These are phyloP conservation scores for Pseudogymnoascus sp. DNA, from an alignment of 2,329 filamentous ascomycete genomes.

Conservation along the genomic window DNA sequence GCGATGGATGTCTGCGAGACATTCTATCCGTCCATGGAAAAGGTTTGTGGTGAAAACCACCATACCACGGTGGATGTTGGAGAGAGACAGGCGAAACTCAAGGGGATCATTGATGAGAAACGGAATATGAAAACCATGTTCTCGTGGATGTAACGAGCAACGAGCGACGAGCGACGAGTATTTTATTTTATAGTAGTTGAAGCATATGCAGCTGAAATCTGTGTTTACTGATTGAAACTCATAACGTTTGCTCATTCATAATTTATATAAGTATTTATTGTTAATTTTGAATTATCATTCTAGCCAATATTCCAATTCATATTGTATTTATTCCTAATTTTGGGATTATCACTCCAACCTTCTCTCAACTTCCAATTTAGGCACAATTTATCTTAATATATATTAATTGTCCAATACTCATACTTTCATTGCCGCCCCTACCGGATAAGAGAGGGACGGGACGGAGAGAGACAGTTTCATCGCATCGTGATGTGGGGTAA, in stretches of 20 bases:
- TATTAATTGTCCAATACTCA: no score
- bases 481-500: not conserved
- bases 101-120: not conserved
- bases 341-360: not conserved
- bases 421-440: no score
- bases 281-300: not conserved
- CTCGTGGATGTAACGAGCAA: not conserved
- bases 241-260: no score
- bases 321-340: not conserved
- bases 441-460: no score
- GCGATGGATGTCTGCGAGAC: not conserved
- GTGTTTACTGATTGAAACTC: no score
- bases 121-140: not conserved
- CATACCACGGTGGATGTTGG: not conserved
- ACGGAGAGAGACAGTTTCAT: not conserved
- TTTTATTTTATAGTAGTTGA: not conserved
- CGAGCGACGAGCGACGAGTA: not conserved
- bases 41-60: not conserved
- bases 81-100: not conserved
- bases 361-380: no score
- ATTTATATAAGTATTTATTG: not conserved
- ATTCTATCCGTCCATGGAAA: not conserved
- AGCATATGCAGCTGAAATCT: not conserved
- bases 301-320: no score
- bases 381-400: no score